These are phyloP conservation scores for Myochromella boudieri DNA, from an alignment of 768 basidiomycete genomes.

Conservation along the genomic window DNA sequence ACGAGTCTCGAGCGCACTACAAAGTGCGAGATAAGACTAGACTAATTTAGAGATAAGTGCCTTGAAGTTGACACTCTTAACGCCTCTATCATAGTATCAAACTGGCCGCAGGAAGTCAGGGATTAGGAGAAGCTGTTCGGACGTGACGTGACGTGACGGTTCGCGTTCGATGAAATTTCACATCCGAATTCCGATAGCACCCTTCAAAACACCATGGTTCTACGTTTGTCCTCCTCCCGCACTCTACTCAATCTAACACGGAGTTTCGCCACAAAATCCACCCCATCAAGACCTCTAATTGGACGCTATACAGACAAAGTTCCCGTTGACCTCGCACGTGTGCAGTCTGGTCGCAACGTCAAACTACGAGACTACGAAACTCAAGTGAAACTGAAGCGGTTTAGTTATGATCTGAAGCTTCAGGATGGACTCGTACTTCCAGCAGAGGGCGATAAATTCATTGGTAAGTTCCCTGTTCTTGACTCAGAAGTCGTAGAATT, in stretches of 20 bases:
- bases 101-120: too few relatives aligned
- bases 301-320: conserved; percentile 12
- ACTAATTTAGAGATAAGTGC: too few relatives aligned
- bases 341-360: conserved; percentile 8
- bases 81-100: too few relatives aligned
- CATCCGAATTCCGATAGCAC: too few relatives aligned
- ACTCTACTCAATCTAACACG: neutral
- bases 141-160: too few relatives aligned
- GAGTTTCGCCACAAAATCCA: conserved; percentile 4
- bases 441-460: conserved; percentile 10
- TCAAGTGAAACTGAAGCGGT: conserved; percentile 7
- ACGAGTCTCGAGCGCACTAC: too few relatives aligned
- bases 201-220: too few relatives aligned
- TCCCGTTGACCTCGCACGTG: conserved; percentile 8
- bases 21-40: too few relatives aligned
- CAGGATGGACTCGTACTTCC: conserved; percentile 1
- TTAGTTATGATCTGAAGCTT: conserved; percentile 12
- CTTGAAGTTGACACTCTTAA: too few relatives aligned
- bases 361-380: conserved; percentile 12
- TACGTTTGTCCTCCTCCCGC: conserved; percentile 5
- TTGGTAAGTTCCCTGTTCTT: conserved; percentile 5
- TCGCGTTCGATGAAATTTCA: too few relatives aligned
- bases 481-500: too few relatives aligned
- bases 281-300: conserved; percentile 5
- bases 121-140: too few relatives aligned